Evolutionary conservation across 2,329 filamentous ascomycete genomes (phyloP), one percentile per base, ranked within the genome.

Genomic region (Stylonectria norvegica): DNA sequence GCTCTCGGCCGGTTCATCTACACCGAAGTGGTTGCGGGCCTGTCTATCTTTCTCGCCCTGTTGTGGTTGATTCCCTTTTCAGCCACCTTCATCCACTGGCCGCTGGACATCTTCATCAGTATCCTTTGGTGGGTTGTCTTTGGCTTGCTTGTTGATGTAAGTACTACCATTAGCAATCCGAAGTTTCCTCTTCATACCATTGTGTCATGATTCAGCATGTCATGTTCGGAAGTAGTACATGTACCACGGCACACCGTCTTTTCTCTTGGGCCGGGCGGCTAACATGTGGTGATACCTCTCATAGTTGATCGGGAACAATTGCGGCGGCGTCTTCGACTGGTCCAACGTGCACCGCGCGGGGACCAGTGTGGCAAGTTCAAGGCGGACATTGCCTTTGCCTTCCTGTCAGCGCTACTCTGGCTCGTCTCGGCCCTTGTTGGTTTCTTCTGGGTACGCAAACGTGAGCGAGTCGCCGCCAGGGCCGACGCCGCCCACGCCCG

Each of bases 41-140:
- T 90, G 14, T 79, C 81, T 10, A 79, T 89, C 39, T 61, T 90
- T 28, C 68, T 87, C n/a, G 71, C 78, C 5, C 64, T 90, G 18
- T 61, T 90, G 47, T 87, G 85, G 78, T 71, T 89, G 19, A 71
- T 90, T 28, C 86, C 86, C 2, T 86, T 86, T 57, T 76, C 78
- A 2, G 68, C 69, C 36, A 75, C 72, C 33, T 87, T 89, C 63
- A 73, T 81, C 46, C 75, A 83, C 63, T 90, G 83, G 75, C 83
- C 82, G 1, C 68, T 81, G 52, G 86, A 91, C 57, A 55, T 89
- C 18, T 50, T 89, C 55, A 69, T 89, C 50, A 83, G 81, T 31
- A 65, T 83, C 40, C 71, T 77, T 34, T 89, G 84, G 84, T 88
- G 86, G 57, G 75, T 78, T 18, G 72, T 74, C 3, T 88, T 87